These are phyloP conservation scores for Pseudocercospora vitis DNA, from an alignment of 2,329 filamentous ascomycete species.

Conservation along the genomic window DNA sequence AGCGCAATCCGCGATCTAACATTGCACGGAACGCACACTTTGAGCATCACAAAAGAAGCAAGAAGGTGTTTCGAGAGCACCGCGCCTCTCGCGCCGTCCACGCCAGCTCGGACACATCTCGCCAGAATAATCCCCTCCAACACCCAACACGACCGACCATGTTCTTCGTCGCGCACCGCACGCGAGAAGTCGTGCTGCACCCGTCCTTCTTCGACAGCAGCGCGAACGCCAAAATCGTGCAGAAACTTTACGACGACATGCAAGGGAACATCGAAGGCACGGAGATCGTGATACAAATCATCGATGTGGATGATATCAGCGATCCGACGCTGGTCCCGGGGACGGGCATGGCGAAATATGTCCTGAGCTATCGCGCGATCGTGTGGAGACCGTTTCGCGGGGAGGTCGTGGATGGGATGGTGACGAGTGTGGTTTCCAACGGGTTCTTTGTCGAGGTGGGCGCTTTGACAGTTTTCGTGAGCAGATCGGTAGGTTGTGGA, in stretches of 20 bases:
- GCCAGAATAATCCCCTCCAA: too few species aligned
- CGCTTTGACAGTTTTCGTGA: conserved; percentile 75
- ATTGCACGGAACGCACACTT: too few species aligned
- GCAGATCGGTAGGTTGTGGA: conserved; percentile 66
- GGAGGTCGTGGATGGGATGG: conserved; percentile 95
- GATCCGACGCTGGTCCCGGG: conserved; percentile 83
- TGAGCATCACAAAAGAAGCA: too few species aligned
- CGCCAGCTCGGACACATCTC: too few species aligned
- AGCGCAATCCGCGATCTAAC: too few species aligned
- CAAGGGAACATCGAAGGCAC: conserved; percentile 93
- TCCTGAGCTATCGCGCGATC: conserved; percentile 89
- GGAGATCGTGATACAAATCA: conserved; percentile 97
- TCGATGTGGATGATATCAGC: conserved; percentile 93
- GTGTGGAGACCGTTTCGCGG: conserved; percentile 98
- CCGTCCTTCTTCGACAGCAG: conserved; percentile 95
- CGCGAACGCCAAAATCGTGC: conserved; percentile 87
- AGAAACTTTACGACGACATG: conserved; percentile 85
- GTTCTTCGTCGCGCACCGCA: conserved; percentile 98
- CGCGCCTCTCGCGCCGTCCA: too few species aligned
- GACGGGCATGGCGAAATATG: conserved; percentile 90
- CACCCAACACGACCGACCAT: conserved; percentile 51
- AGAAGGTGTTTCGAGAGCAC: too few species aligned
- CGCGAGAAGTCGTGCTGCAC: conserved; percentile 90
- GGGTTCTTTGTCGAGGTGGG: conserved; percentile 88
- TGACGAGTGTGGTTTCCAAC: conserved; percentile 85